phyloP scores from a whole-genome alignment of 495 filamentous ascomycete genomes.

The Neurospora sp. region DNA sequence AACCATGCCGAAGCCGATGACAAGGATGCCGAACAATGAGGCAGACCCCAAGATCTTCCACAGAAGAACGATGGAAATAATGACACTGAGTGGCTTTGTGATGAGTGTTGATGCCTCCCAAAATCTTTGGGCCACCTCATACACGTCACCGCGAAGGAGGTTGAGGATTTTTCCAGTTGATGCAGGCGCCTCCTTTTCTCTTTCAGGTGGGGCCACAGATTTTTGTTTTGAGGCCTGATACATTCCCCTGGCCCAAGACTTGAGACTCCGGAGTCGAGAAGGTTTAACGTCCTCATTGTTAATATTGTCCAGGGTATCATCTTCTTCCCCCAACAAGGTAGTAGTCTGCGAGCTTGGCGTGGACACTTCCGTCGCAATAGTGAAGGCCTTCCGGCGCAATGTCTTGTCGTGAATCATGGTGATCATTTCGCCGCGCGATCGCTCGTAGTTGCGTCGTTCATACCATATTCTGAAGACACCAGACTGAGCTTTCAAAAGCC shows the following conservation, averaged over 20 bases:
- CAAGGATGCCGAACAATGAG: constrained; percentile 60
- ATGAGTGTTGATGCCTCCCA: constrained; percentile 69
- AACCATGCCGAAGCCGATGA: constrained; percentile 52
- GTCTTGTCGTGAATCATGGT: constrained; percentile 86
- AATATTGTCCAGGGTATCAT: constrained; percentile 6
- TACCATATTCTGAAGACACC: constrained; percentile 67
- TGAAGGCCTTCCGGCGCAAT: constrained; percentile 60
- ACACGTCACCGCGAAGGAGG: constrained; percentile 66
- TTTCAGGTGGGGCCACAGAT: not conserved
- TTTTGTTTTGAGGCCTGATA: not conserved
- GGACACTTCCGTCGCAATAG: constrained; percentile 18
- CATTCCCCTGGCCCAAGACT: constrained; percentile 1
- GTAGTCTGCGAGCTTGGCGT: constrained; percentile 8
- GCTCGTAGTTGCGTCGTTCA: constrained; percentile 60
- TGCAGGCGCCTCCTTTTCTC: constrained; percentile 39
- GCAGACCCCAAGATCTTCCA: constrained; percentile 70
- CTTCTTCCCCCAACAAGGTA: constrained; percentile 21
- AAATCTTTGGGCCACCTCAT: constrained; percentile 71
- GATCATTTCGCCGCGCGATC: constrained; percentile 74
- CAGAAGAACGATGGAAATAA: constrained; percentile 58
- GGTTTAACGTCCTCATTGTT: constrained; percentile 10
- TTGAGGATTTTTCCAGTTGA: constrained; percentile 81
- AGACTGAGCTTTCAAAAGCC: constrained; percentile 54
- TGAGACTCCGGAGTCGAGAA: constrained; percentile 2
- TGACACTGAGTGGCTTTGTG: constrained; percentile 55